Conservation (phyloP, 2,329 filamentous ascomycete species). For the Berkeleyomyces rouxiae region DNA sequence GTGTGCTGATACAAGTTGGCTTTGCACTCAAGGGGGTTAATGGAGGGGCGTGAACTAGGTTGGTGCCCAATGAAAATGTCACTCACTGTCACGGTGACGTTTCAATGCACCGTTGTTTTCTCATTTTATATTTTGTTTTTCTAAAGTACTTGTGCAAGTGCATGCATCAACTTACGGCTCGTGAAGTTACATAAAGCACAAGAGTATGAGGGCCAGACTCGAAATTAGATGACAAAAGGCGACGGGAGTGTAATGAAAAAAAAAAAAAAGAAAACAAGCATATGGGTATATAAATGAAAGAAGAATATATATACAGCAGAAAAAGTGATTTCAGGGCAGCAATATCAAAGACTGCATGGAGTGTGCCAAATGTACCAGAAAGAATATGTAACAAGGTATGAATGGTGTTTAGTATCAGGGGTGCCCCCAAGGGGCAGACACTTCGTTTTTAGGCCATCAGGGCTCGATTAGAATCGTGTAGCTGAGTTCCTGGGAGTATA, state of each 20-base stretch:
- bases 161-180: too few species aligned
- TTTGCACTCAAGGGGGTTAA: not conserved
- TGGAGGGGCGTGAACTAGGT: not conserved
- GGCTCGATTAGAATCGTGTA: not conserved
- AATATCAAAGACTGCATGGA: not conserved
- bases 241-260: not conserved
- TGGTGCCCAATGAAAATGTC: not conserved
- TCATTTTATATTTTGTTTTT: too few species aligned
- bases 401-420: too few species aligned
- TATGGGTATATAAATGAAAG: not conserved
- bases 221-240: not conserved
- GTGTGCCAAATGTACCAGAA: not conserved
- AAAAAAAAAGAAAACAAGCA: not conserved
- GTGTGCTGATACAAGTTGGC: not conserved
- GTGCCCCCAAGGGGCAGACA: too few species aligned
- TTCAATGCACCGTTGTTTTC: too few species aligned
- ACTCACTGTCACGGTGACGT: too few species aligned
- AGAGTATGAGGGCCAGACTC: not conserved
- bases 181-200: too few species aligned
- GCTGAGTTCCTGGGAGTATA: not conserved
- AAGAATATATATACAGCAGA: not conserved
- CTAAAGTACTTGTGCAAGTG: too few species aligned
- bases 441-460: not conserved
- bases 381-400: too few species aligned
- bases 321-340: not conserved